phyloP scores from a whole-genome alignment of 2,329 filamentous ascomycete genomes.

The Cladophialophora exuberans region DNA sequence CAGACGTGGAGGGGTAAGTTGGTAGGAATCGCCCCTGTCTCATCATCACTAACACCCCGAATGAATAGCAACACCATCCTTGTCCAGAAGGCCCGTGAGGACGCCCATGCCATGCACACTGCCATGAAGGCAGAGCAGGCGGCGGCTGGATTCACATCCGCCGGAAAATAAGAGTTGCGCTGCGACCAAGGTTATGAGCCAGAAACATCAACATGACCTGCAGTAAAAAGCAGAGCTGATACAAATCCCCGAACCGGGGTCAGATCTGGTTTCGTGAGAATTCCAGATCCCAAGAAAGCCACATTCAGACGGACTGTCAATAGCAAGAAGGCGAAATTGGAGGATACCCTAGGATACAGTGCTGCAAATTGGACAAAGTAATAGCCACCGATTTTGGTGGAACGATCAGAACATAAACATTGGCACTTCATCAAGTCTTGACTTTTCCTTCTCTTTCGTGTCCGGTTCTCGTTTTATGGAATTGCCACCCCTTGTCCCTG shows the following conservation, averaged over 20 bases:
- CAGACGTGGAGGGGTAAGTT: slow-evolving; percentile 41
- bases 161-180: too few species aligned
- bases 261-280: too few species aligned
- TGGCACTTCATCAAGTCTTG: slow-evolving; percentile 47
- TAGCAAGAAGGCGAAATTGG: background rate
- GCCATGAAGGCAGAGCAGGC: slow-evolving; percentile 14
- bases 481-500: background rate
- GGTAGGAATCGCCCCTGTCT: background rate
- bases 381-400: background rate
- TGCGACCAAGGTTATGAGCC: too few species aligned
- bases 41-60: background rate
- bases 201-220: too few species aligned
- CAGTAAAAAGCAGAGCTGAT: too few species aligned
- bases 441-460: slow-evolving; percentile 35
- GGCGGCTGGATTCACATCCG: too few species aligned
- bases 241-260: too few species aligned
- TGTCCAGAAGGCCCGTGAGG: slow-evolving; percentile 25
- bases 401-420: slow-evolving; percentile 46
- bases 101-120: slow-evolving; percentile 24
- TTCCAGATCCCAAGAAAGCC: too few species aligned
- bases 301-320: too few species aligned
- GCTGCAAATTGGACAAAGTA: background rate
- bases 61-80: slow-evolving; percentile 20
- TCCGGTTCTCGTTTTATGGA: slow-evolving; percentile 4
- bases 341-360: background rate